phyloP scores from a whole-genome alignment of 306 rosid species.

The Acacia confusa region DNA sequence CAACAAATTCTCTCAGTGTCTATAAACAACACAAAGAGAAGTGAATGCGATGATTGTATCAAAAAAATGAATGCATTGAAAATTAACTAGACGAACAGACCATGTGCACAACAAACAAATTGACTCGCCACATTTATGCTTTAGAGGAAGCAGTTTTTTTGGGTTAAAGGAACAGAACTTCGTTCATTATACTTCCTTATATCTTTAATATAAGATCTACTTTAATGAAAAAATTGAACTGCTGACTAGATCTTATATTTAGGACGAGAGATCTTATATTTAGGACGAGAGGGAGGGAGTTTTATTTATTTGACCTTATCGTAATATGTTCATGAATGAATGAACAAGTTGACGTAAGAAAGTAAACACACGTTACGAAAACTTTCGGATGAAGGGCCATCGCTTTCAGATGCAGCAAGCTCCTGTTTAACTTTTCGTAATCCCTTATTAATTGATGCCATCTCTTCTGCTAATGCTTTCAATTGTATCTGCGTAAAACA shows the following conservation, averaged over 20 bases:
- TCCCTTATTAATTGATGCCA: slow-evolving; percentile 93
- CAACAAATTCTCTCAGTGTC: slow-evolving; percentile 78
- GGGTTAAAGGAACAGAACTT: background rate
- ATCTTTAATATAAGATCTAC: too few relatives aligned
- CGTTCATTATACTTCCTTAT: background rate
- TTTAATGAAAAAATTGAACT: too few relatives aligned
- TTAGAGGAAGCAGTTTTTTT: background rate
- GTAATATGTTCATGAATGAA: slow-evolving; percentile 9
- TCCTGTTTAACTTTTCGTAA: slow-evolving; percentile 91
- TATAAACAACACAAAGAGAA: slow-evolving; percentile 36
- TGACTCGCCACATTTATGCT: background rate
- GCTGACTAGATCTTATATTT: too few relatives aligned
- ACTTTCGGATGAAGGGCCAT: slow-evolving; percentile 83
- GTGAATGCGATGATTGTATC: slow-evolving; percentile 15
- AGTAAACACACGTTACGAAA: slow-evolving; percentile 75
- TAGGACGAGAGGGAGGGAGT: too few relatives aligned
- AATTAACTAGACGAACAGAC: slow-evolving; percentile 19
- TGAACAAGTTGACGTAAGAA: slow-evolving; percentile 22
- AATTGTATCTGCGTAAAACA: slow-evolving; percentile 90
- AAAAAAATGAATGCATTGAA: slow-evolving; percentile 16
- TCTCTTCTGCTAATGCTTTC: slow-evolving; percentile 98
- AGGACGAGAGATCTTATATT: too few relatives aligned
- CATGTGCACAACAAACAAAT: slow-evolving; percentile 6
- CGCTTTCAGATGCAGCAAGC: slow-evolving; percentile 80
- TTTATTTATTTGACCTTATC: background rate